phyloP scores from a whole-genome alignment of 768 basidiomycete genomes.

The Rhizopogon salebrosus region DNA sequence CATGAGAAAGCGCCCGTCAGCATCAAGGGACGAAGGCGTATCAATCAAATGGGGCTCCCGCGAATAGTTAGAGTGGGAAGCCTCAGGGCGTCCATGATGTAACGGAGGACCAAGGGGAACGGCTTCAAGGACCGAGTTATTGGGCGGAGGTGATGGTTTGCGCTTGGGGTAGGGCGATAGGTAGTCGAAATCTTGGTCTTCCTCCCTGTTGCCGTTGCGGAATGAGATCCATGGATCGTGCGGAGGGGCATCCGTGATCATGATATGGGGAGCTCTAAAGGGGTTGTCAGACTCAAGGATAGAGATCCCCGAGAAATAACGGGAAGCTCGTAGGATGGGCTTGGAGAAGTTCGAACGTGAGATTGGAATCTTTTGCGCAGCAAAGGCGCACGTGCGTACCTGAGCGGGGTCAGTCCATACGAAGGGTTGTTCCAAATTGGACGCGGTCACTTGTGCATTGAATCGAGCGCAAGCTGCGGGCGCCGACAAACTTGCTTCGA shows the following conservation, averaged over 20 bases:
- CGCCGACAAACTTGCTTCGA: constrained; percentile 35
- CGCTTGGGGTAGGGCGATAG: constrained; percentile 1
- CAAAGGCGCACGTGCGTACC: constrained; percentile 24
- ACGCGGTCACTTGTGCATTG: constrained; percentile 25
- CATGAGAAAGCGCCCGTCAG: background rate
- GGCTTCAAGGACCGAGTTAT: background rate
- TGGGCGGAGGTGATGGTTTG: background rate
- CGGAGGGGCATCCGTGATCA: constrained; percentile 35
- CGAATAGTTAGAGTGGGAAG: background rate
- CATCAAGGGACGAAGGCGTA: background rate
- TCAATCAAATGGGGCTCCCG: background rate
- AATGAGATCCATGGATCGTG: constrained; percentile 35
- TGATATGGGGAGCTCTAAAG: constrained; percentile 39
- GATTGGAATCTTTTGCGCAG: background rate
- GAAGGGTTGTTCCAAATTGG: constrained; percentile 34
- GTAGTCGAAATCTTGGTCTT: constrained; percentile 3
- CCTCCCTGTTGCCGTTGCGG: constrained; percentile 26
- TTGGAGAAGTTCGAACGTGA: constrained; percentile 5
- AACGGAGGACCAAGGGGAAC: background rate
- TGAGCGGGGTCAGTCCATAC: constrained; percentile 50
- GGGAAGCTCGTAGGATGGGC: constrained; percentile 28
- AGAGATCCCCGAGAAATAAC: constrained; percentile 25
- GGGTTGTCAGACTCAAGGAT: constrained; percentile 42
- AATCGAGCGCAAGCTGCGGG: constrained; percentile 34
- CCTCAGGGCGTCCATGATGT: background rate